Evolutionary conservation across 306 rosid genomes (phyloP), one percentile per base, ranked within the genome.

Genomic region (Senna tora): DNA sequence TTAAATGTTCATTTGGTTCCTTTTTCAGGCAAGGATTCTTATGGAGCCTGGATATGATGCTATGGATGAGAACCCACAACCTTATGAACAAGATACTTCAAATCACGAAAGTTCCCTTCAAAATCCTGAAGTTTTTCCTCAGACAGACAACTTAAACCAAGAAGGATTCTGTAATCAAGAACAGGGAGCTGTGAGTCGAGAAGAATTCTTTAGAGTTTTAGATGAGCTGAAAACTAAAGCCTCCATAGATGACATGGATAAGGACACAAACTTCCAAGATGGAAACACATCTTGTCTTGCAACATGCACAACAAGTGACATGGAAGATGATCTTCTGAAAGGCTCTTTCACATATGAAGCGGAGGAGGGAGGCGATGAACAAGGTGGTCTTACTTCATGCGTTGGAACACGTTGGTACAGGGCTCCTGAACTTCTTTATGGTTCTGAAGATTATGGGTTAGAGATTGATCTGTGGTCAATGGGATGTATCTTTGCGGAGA

Each of bases 381-480:
- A 69, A 16, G 96, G 84, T 39, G 54, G 73, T 65, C 88, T 93
- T 71, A 91, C 98, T 47, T 83, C 98, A 17, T 87, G 97, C 68
- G 95, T 93, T 0, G 98, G 97, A 63, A 89, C 97, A 54, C 85
- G 95, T 34, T 89, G 95, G 97, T 94, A 75, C 73, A 76, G 83
- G 60, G 91, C 97, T 13, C 99, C 97, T 2, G 99, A 94, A 79
- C 79, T 94, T 59, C 96, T 94, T 39, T 91, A 77, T 16, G 96
- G 97, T 17, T 86, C 95, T 55, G 76, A 74, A 1, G 80, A 81
- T 70, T 94, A 94, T n/a, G 90, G 97, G 72, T 47, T 86, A 28
- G 97, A 85, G 88, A 80, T 91, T 54, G 99, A 94, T 83, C 80
- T 94, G 7, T 94, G 99, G 99, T 89, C 99, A 7, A 52, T 94